Base-by-base conservation (phyloP, 2,329 filamentous ascomycete genomes). In the Aureobasidium sp. region DNA sequence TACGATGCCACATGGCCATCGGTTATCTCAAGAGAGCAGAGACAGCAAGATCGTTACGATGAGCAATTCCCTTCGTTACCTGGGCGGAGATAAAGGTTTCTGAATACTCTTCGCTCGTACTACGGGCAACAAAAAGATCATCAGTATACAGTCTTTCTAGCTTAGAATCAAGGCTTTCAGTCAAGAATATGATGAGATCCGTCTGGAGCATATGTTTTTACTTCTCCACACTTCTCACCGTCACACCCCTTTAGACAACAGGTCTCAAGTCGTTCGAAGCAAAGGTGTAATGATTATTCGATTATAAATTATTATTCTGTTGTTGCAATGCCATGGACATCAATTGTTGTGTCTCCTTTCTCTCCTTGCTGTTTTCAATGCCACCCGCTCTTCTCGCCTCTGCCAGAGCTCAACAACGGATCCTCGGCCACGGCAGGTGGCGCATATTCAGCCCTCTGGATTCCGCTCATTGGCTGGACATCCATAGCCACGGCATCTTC, bases 401-500 rank as follows among this genome's bases (percentile, higher is more conserved):
- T 62, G 69, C 70, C 27, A 60, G 66, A 62, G 5, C 55, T 61
- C 57, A 73, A 57, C 31, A 70, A 17, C 3, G 52, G 57, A 41
- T 74, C 73, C 56, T 72, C 70, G 1, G 48, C 66, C n/a, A 67
- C 62, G 17, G 69, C 64, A 39, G 78, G 78, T 20, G 77, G 77
- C 61, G 72, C 75, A 71, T 89, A 91, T 15, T 84, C 85, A 2
- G 57, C 57, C 31, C 87, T 85, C 68, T 91, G 80, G 29, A 87
- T 78, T 64, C 86, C 88, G 71, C 90, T 84, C 62, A 91, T 84
- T 1, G 90, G 89, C 39, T 84, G 87, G 65, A 94, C 76, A 63
- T 87, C 84, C 66, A 90, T 87, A 7, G 91, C 91, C 76, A 97
- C 87, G 14, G 91, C 91, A 74, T 97, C 92, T 75, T 96, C 91